phyloP scores from a whole-genome alignment of 2,329 filamentous ascomycete species.

The Xylariaceae sp. region DNA sequence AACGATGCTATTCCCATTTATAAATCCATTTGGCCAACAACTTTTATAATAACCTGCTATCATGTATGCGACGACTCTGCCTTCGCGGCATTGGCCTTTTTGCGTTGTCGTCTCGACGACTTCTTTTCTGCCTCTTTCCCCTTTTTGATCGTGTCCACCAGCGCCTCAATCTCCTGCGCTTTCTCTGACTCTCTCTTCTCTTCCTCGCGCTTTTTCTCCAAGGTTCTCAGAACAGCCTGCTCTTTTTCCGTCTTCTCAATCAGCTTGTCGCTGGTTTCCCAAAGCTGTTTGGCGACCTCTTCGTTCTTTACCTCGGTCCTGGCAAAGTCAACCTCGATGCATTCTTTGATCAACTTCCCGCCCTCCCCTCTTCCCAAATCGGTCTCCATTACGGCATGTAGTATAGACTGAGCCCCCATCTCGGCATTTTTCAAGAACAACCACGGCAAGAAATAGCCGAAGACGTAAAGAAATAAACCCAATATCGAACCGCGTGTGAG shows the following conservation, averaged over 20 bases:
- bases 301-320: constrained; percentile 73
- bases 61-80: constrained; percentile 7
- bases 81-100: constrained; percentile 27
- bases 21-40: not conserved
- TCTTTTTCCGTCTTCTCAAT: constrained; percentile 78
- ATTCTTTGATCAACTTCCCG: constrained; percentile 81
- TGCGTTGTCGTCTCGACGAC: constrained; percentile 29
- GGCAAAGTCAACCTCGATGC: constrained; percentile 66
- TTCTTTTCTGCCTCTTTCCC: constrained; percentile 33
- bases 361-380: constrained; percentile 59
- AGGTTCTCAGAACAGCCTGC: constrained; percentile 47
- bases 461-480: constrained; percentile 70
- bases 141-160: constrained; percentile 31
- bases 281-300: constrained; percentile 73
- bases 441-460: constrained; percentile 79
- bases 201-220: constrained; percentile 38
- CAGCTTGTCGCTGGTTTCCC: constrained; percentile 81
- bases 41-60: not conserved
- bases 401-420: constrained; percentile 79
- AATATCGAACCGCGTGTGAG: constrained; percentile 76
- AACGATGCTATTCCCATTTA: constrained; percentile 2
- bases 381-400: constrained; percentile 80
- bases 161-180: constrained; percentile 26
- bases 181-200: constrained; percentile 31
- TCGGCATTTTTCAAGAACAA: constrained; percentile 77